Evolutionary conservation across 2,329 filamentous ascomycete genomes (phyloP).

Genomic region (Beauveria brongniartii): DNA sequence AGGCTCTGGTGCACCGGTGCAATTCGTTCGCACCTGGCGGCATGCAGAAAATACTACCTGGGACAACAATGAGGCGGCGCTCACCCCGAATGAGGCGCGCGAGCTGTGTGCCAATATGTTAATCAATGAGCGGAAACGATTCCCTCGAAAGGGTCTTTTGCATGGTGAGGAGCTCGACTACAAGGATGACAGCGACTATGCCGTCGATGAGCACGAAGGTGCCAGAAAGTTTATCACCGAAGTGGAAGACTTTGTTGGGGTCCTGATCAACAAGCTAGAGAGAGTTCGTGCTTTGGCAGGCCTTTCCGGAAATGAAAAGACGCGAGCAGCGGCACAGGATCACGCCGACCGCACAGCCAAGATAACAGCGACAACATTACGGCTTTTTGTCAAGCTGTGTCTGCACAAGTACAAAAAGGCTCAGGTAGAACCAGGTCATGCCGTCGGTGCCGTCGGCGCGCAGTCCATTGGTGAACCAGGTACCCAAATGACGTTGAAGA

Average conservation of each 20-base stretch:
- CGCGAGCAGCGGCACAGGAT: slow-evolving; percentile 23
- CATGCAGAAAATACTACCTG: slow-evolving; percentile 72
- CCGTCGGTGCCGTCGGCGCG: slow-evolving; percentile 90
- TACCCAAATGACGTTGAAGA: slow-evolving; percentile 98
- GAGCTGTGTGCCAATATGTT: slow-evolving; percentile 61
- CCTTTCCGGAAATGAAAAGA: slow-evolving; percentile 29
- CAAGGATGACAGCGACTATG: slow-evolving; percentile 58
- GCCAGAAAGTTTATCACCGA: slow-evolving; percentile 73
- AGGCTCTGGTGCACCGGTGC: slow-evolving; percentile 80
- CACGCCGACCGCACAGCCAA: slow-evolving; percentile 70
- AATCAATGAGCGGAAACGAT: slow-evolving; percentile 56
- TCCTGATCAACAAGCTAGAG: slow-evolving; percentile 53
- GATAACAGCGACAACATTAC: slow-evolving; percentile 66
- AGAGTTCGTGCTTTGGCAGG: slow-evolving; percentile 43
- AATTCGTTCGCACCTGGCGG: slow-evolving; percentile 85
- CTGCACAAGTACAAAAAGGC: slow-evolving; percentile 86
- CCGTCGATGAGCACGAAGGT: slow-evolving; percentile 72
- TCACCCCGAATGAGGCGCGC: slow-evolving; percentile 68
- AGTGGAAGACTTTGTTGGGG: slow-evolving; percentile 63
- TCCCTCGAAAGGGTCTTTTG: slow-evolving; percentile 53
- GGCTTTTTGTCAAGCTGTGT: slow-evolving; percentile 71
- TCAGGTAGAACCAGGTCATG: slow-evolving; percentile 87
- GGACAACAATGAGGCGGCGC: slow-evolving; percentile 63
- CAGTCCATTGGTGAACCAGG: slow-evolving; percentile 98
- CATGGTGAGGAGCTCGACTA: slow-evolving; percentile 57